Evolutionary conservation across 257 asterid genomes (phyloP).

Genomic region (Rubia yunnanensis): DNA sequence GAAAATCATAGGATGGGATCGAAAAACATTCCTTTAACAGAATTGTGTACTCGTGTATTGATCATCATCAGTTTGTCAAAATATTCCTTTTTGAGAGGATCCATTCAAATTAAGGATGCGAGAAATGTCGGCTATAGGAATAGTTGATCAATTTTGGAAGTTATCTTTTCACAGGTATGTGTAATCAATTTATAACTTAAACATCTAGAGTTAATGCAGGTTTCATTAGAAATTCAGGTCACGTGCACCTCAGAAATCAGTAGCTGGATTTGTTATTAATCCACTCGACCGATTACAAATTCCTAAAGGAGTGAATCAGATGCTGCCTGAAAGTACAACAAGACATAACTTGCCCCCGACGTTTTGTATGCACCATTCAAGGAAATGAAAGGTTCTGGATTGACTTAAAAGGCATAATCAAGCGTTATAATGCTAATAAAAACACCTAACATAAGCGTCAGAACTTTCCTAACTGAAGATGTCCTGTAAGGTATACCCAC

Average conservation of each 20-base stretch:
- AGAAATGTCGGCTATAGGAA: background rate
- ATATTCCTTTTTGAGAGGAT: background rate
- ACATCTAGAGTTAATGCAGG: background rate
- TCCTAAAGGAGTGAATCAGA: background rate
- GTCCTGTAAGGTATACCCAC: background rate
- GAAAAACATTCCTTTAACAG: background rate
- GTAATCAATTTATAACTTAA: background rate
- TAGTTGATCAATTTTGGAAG: background rate
- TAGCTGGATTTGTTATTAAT: background rate
- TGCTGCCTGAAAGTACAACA: no score
- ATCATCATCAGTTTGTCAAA: background rate
- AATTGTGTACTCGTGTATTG: background rate
- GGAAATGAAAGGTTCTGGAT: background rate
- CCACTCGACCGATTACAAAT: background rate
- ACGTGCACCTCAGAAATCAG: background rate
- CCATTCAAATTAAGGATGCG: background rate
- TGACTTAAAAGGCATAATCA: background rate
- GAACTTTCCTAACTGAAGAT: background rate
- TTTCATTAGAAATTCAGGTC: background rate
- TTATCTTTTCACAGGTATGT: background rate
- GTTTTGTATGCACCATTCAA: background rate
- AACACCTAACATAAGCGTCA: constrained; percentile 4
- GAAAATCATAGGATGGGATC: background rate
- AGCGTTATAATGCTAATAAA: background rate
- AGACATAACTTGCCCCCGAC: no score